A percentile compares a stretch with the other conserved stretches of the same genome.
phyloP scores from a whole-genome alignment of 495 filamentous ascomycete species.

The Lineolata rhizophorae region DNA sequence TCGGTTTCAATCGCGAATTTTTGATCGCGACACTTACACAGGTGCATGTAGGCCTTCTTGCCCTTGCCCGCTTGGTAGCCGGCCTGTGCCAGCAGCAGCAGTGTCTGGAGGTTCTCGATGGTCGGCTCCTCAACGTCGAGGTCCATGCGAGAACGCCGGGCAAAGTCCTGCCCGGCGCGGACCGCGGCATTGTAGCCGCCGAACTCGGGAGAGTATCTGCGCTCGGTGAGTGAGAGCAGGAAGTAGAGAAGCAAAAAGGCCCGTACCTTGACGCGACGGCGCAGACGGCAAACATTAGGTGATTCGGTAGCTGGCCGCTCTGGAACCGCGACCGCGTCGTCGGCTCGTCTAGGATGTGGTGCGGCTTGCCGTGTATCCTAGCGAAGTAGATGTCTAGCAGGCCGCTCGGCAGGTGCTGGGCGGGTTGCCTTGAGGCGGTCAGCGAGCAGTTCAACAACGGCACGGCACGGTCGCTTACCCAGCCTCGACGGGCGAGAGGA shows the following conservation, averaged over 20 bases:
- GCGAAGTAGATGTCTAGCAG: slow-evolving; percentile 58
- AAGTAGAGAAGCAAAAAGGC: slow-evolving; percentile 3
- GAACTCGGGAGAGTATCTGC: slow-evolving; percentile 42
- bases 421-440: too few relatives aligned
- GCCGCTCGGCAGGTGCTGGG: too few relatives aligned
- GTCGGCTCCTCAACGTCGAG: slow-evolving; percentile 61
- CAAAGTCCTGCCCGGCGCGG: slow-evolving; percentile 40
- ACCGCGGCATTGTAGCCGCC: slow-evolving; percentile 36
- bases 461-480: slow-evolving; percentile 20
- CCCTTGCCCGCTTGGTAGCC: slow-evolving; percentile 58
- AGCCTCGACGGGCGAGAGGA: slow-evolving; percentile 1
- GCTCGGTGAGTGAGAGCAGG: too few relatives aligned
- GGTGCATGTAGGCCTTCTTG: slow-evolving; percentile 68
- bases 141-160: slow-evolving; percentile 37
- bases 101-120: slow-evolving; percentile 50
- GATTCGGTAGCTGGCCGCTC: slow-evolving; percentile 37
- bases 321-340: slow-evolving; percentile 43
- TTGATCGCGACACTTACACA: slow-evolving; percentile 30
- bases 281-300: slow-evolving; percentile 47
- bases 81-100: slow-evolving; percentile 52
- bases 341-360: slow-evolving; percentile 53
- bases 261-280: slow-evolving; percentile 43
- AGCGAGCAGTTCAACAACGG: too few relatives aligned
- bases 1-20: slow-evolving; percentile 4
- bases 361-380: slow-evolving; percentile 58